These are phyloP conservation scores for Drosera capensis DNA, from an alignment of 148 eudicot genomes.

Conservation along the genomic window DNA sequence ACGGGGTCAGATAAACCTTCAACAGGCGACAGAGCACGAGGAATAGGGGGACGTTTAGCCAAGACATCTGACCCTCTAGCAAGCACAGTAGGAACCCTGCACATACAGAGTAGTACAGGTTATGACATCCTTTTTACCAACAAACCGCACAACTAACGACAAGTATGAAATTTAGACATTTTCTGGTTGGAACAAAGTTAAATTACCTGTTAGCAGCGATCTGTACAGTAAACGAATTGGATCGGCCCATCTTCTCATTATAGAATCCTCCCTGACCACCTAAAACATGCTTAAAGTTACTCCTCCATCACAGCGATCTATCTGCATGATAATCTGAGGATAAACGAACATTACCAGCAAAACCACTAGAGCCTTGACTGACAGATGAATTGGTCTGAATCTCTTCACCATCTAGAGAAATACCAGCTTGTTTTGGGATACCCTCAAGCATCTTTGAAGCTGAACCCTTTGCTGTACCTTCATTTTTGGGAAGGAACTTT, in stretches of 20 bases:
- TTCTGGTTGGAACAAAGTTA: slow-evolving; percentile 1
- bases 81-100: slow-evolving; percentile 34
- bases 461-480: slow-evolving; percentile 20
- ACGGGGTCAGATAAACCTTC: slow-evolving; percentile 48
- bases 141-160: background rate
- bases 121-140: background rate
- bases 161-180: background rate
- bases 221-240: slow-evolving; percentile 29
- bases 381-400: slow-evolving; percentile 20
- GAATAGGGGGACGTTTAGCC: slow-evolving; percentile 42
- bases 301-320: slow-evolving; percentile 1
- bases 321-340: slow-evolving; percentile 3
- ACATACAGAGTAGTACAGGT: background rate
- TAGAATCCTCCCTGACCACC: slow-evolving; percentile 38
- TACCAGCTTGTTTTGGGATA: slow-evolving; percentile 26
- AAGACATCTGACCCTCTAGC: slow-evolving; percentile 47
- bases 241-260: slow-evolving; percentile 26
- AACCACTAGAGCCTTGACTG: slow-evolving; percentile 34
- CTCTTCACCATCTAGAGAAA: slow-evolving; percentile 26
- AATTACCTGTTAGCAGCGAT: slow-evolving; percentile 40
- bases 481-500: slow-evolving; percentile 17
- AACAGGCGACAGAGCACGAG: slow-evolving; percentile 44
- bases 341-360: slow-evolving; percentile 32
- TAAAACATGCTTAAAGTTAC: slow-evolving; percentile 17
- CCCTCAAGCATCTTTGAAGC: slow-evolving; percentile 27